Percentiles rank a stretch among this genome's conserved stretches.
These are phyloP conservation scores for Claviceps humidiphila DNA, from an alignment of 2,329 filamentous ascomycete species.

Conservation along the genomic window DNA sequence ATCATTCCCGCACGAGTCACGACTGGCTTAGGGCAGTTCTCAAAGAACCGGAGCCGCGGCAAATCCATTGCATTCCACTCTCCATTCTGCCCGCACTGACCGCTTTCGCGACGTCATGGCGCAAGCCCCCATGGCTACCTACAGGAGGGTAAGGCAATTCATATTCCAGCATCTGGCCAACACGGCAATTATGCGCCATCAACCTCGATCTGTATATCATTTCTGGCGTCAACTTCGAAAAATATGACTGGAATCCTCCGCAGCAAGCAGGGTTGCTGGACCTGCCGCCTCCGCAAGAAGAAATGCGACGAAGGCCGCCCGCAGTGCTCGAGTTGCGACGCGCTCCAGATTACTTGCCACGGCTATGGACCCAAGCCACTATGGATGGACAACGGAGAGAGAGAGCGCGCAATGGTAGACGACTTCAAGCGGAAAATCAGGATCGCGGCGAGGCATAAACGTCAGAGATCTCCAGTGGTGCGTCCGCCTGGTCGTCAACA, in stretches of 20 bases:
- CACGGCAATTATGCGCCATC: not conserved
- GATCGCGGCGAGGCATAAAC: slow-evolving; percentile 10
- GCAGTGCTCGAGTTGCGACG: slow-evolving; percentile 13
- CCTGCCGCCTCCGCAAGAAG: slow-evolving; percentile 16
- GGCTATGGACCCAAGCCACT: slow-evolving; percentile 20
- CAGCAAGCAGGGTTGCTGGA: slow-evolving; percentile 16
- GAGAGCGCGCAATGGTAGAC: slow-evolving; percentile 16
- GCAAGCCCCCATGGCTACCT: not conserved
- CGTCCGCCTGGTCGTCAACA: not conserved
- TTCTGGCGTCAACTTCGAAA: not conserved
- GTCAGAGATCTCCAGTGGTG: not conserved
- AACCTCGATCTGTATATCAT: not conserved
- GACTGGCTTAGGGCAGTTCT: too few species aligned
- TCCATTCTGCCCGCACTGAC: not conserved
- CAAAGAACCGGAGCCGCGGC: too few species aligned
- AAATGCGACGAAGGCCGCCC: slow-evolving; percentile 16
- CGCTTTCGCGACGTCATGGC: not conserved
- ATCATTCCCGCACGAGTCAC: too few species aligned
- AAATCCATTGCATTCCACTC: too few species aligned
- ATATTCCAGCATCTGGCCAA: not conserved
- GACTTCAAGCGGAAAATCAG: slow-evolving; percentile 14
- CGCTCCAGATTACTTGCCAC: slow-evolving; percentile 12
- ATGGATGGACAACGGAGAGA: slow-evolving; percentile 18
- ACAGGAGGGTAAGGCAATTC: not conserved
- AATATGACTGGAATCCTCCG: slow-evolving; percentile 1